Evolutionary conservation across 352 stramenopile genomes (phyloP).

Genomic region (Paralagenidium karlingii): DNA sequence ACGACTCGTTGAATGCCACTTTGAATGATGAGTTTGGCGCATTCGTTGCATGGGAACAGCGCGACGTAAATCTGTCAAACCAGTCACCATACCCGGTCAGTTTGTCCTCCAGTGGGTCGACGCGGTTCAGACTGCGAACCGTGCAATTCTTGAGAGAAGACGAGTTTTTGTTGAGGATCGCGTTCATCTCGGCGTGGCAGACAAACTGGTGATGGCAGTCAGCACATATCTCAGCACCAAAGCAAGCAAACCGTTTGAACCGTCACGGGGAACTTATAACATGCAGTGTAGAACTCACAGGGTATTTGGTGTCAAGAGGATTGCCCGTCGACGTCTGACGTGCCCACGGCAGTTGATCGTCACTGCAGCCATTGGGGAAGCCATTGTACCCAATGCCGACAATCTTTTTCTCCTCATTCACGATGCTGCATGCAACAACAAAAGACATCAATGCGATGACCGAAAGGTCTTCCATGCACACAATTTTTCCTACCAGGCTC

Average conservation of each 20-base stretch:
- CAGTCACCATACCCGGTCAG: background rate
- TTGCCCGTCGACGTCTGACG: constrained; percentile 42
- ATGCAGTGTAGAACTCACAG: constrained; percentile 19
- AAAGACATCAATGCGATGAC: background rate
- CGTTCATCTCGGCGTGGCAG: constrained; percentile 98
- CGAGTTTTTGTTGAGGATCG: constrained; percentile 98
- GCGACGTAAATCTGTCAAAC: constrained; percentile 91
- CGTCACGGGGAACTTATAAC: background rate
- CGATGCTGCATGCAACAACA: constrained; percentile 56
- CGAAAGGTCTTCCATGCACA: background rate
- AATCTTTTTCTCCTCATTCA: constrained; percentile 93
- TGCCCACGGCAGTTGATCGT: constrained; percentile 93
- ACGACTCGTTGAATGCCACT: constrained; percentile 93
- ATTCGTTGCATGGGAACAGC: constrained; percentile 98
- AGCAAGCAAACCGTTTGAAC: background rate
- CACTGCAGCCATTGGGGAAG: constrained; percentile 92
- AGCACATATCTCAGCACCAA: constrained; percentile 11
- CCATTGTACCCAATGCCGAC: constrained; percentile 99
- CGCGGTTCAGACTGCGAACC: constrained; percentile 13
- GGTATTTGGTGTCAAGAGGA: constrained; percentile 93
- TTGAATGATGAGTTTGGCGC: constrained; percentile 98
- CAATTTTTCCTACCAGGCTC: constrained; percentile 66
- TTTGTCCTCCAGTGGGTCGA: background rate
- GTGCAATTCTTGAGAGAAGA: constrained; percentile 88
- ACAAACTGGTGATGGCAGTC: constrained; percentile 84